phyloP scores from a whole-genome alignment of 768 basidiomycete genomes.

The Lactifluus piperatus region DNA sequence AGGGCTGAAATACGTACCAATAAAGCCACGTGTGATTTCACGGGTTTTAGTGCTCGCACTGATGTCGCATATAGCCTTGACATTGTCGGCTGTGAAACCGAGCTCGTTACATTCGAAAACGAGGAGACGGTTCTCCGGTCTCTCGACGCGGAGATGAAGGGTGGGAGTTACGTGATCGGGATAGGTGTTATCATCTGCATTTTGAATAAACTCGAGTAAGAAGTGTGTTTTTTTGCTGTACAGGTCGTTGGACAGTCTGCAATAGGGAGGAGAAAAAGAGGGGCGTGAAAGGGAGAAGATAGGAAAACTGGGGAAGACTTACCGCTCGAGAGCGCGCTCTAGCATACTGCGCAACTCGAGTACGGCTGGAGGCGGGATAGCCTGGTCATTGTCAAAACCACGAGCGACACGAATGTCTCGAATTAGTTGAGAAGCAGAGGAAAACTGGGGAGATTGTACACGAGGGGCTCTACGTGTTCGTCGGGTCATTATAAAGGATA shows the following conservation, averaged over 20 bases:
- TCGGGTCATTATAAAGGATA: background rate
- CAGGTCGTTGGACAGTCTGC: conserved; percentile 22
- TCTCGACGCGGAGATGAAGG: conserved; percentile 16
- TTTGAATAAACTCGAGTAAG: conserved; percentile 25
- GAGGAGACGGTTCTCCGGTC: conserved; percentile 6
- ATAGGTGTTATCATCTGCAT: conserved; percentile 25
- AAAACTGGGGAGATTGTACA: background rate
- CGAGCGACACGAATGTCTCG: conserved; percentile 4
- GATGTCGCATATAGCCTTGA: conserved; percentile 24
- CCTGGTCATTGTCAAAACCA: conserved; percentile 6
- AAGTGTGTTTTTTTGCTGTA: conserved; percentile 26
- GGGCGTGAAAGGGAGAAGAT: background rate
- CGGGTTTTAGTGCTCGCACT: conserved; percentile 24
- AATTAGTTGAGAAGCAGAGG: background rate
- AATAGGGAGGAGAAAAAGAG: background rate
- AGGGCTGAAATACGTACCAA: conserved; percentile 4
- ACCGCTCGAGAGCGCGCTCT: conserved; percentile 18
- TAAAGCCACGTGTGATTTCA: conserved; percentile 14
- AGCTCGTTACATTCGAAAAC: conserved; percentile 22
- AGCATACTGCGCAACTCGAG: conserved; percentile 9
- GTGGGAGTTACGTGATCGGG: conserved; percentile 4
- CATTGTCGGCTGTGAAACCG: conserved; percentile 21
- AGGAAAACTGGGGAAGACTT: background rate
- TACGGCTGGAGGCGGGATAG: background rate
- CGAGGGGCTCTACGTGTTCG: no score